Conservation (phyloP, 2,329 filamentous ascomycete genomes). For the Alternaria angustiovoidea region DNA sequence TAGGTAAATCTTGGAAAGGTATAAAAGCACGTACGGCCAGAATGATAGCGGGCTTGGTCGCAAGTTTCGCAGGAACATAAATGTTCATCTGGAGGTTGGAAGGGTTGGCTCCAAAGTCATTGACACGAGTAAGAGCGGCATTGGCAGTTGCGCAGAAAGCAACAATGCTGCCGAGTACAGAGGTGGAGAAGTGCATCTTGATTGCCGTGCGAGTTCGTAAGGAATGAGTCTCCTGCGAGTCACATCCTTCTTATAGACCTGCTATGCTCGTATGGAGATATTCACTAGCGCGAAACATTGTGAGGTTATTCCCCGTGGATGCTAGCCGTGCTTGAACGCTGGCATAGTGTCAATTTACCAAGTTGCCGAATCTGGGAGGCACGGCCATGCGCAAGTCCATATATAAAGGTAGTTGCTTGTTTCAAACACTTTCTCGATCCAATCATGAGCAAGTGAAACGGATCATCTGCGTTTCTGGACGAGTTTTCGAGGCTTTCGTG, state of each 20-base stretch:
- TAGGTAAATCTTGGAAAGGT: neutral
- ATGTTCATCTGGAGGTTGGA: constrained; percentile 63
- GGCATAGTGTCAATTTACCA: neutral
- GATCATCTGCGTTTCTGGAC: neutral
- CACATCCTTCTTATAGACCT: constrained; percentile 2
- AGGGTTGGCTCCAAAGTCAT: constrained; percentile 53
- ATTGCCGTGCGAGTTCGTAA: neutral
- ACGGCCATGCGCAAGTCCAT: neutral
- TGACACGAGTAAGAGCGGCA: constrained; percentile 45
- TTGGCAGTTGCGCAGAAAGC: constrained; percentile 16
- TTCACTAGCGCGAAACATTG: neutral
- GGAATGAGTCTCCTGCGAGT: neutral
- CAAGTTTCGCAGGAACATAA: constrained; percentile 54
- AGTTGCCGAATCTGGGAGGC: neutral
- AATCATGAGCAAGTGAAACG: neutral
- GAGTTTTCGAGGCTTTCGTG: neutral
- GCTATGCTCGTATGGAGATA: neutral
- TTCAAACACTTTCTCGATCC: neutral
- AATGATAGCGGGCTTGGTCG: constrained; percentile 59
- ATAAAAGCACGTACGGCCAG: constrained; percentile 60
- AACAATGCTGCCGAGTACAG: constrained; percentile 9
- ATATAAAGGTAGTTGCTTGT: neutral
- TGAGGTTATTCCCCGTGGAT: neutral
- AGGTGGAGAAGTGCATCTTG: constrained; percentile 18
- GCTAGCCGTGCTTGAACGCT: neutral